These are phyloP conservation scores for Sarcodon aspratus DNA, from an alignment of 768 basidiomycete genomes.

Conservation along the genomic window DNA sequence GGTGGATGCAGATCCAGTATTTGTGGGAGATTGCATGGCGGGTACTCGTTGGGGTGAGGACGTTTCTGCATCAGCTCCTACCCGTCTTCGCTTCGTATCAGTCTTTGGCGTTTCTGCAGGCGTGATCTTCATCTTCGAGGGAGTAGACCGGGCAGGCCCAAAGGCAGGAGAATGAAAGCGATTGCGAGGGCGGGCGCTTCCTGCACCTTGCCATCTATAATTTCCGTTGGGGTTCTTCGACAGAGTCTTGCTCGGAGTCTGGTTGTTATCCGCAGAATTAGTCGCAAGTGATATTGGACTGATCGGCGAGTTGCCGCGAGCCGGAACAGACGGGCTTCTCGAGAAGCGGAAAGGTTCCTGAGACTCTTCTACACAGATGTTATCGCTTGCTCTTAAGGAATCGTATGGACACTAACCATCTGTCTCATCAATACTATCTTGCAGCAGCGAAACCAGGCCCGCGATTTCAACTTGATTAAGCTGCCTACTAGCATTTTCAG, in stretches of 20 bases:
- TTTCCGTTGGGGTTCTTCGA: constrained; percentile 64
- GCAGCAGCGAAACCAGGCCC: constrained; percentile 42
- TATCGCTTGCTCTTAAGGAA: not conserved
- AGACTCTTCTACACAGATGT: constrained; percentile 18
- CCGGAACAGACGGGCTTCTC: constrained; percentile 29
- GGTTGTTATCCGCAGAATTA: constrained; percentile 11
- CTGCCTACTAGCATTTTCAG: constrained; percentile 32
- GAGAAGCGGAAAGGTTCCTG: constrained; percentile 57
- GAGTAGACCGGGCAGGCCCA: constrained; percentile 34
- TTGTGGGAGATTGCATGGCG: constrained; percentile 1
- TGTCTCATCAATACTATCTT: constrained; percentile 38
- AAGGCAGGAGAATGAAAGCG: constrained; percentile 69
- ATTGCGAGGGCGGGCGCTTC: constrained; percentile 58
- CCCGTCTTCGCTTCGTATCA: constrained; percentile 52
- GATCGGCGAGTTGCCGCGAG: constrained; percentile 22
- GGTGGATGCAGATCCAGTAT: constrained; percentile 12
- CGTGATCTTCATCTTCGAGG: constrained; percentile 31
- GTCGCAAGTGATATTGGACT: constrained; percentile 11
- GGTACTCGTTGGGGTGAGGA: constrained; percentile 22
- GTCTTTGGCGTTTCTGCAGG: constrained; percentile 25
- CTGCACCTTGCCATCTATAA: constrained; percentile 67
- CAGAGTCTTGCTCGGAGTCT: constrained; percentile 40
- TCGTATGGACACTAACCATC: not conserved
- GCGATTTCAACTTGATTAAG: constrained; percentile 42
- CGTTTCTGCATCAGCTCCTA: constrained; percentile 33